Conservation (phyloP, 257 asterid species). For the Echium plantagineum region DNA sequence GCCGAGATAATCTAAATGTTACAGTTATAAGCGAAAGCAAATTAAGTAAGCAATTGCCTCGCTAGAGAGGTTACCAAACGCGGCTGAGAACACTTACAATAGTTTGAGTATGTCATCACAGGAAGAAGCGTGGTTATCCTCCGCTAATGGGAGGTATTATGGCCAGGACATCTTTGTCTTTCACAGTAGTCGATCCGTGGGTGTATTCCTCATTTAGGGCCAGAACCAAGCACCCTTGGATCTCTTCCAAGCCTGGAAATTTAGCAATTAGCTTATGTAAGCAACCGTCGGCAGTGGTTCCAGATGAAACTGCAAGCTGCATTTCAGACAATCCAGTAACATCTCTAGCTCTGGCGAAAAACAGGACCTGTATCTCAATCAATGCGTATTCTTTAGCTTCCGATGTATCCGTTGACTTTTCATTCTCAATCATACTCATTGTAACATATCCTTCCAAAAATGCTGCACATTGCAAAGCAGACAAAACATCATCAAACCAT, state of each 20-base stretch:
- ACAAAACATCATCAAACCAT: not conserved
- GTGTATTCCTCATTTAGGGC: constrained; percentile 79
- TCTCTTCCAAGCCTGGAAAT: constrained; percentile 73
- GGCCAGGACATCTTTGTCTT: constrained; percentile 77
- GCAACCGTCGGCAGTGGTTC: constrained; percentile 65
- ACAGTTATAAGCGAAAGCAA: not conserved
- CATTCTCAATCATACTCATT: constrained; percentile 14
- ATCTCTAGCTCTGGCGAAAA: constrained; percentile 85
- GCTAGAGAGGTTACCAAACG: not conserved
- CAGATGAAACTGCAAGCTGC: constrained; percentile 48
- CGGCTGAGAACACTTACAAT: not conserved
- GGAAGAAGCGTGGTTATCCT: constrained; percentile 26
- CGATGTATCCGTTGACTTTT: constrained; percentile 9
- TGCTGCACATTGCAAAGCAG: not conserved
- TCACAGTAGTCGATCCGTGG: constrained; percentile 44
- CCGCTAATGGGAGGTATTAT: constrained; percentile 97
- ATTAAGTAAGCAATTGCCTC: too few relatives aligned
- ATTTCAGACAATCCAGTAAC: constrained; percentile 56
- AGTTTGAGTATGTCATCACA: not conserved
- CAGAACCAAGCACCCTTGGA: constrained; percentile 71
- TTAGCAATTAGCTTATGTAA: constrained; percentile 41
- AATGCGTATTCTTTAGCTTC: constrained; percentile 17
- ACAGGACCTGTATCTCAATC: constrained; percentile 54
- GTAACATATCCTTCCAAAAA: not conserved
- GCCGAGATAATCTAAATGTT: not conserved